A percentile compares a stretch with the other conserved stretches of the same genome.
phyloP scores from a whole-genome alignment of 805 yeast genomes.

The Yarrowia alimentaria region DNA sequence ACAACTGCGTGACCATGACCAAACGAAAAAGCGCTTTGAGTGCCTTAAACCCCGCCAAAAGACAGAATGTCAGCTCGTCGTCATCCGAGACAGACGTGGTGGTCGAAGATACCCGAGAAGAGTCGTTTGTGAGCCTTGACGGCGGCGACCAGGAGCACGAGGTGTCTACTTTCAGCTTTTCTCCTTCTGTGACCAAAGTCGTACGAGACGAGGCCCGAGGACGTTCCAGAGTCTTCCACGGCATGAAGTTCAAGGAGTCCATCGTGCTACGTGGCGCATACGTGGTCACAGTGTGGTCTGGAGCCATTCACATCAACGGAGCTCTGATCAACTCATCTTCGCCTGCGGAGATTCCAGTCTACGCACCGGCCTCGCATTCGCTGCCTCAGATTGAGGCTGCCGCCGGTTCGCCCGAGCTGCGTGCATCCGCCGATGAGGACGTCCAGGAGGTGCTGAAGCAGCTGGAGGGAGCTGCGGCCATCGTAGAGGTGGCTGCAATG shows the following conservation, averaged over 20 bases:
- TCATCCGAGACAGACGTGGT: slow-evolving; percentile 13
- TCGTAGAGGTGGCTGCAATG: slow-evolving; percentile 16
- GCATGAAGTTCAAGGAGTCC: slow-evolving; percentile 23
- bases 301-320: slow-evolving; percentile 15
- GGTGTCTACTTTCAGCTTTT: slow-evolving; percentile 2
- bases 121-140: slow-evolving; percentile 4
- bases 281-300: slow-evolving; percentile 14
- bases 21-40: slow-evolving; percentile 25
- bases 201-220: slow-evolving; percentile 11
- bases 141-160: not conserved
- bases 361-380: slow-evolving; percentile 13
- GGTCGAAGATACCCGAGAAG: slow-evolving; percentile 4
- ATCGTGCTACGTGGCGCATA: slow-evolving; percentile 19
- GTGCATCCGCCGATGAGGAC: not conserved
- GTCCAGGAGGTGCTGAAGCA: slow-evolving; percentile 3
- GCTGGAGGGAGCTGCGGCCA: slow-evolving; percentile 2
- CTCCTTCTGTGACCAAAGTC: slow-evolving; percentile 12
- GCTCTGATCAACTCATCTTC: slow-evolving; percentile 4
- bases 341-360: slow-evolving; percentile 9
- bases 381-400: slow-evolving; percentile 21
- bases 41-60: slow-evolving; percentile 17
- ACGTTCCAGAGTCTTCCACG: not conserved
- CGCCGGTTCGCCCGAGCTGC: slow-evolving; percentile 10
- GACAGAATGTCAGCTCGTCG: slow-evolving; percentile 10
- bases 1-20: too few relatives aligned